Percentiles rank a stretch among this genome's conserved stretches.
Conservation (phyloP, 1,284 basidiomycete genomes). For the Rhodofomes roseus region DNA sequence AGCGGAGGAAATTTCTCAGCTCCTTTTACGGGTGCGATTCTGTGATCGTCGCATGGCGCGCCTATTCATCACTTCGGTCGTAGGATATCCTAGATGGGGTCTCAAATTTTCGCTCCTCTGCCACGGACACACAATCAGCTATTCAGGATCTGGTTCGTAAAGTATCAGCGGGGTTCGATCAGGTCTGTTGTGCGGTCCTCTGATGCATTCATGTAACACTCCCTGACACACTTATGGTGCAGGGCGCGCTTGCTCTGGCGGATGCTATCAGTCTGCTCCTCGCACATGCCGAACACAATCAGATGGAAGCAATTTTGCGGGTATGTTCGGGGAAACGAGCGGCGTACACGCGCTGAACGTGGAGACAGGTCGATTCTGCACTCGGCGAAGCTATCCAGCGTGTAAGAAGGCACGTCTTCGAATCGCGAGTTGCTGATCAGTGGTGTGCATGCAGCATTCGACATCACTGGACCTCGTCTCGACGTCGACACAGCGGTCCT, state of each 20-base stretch:
- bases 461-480: slow-evolving; percentile 2
- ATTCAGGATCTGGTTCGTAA: slow-evolving; percentile 17
- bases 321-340: neutral
- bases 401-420: neutral
- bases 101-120: slow-evolving; percentile 21
- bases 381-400: neutral
- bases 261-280: neutral
- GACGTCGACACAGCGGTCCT: slow-evolving; percentile 7
- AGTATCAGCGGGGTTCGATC: slow-evolving; percentile 10
- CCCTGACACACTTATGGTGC: neutral
- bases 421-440: neutral
- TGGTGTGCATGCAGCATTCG: slow-evolving; percentile 7
- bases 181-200: slow-evolving; percentile 7
- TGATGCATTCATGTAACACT: too few relatives aligned
- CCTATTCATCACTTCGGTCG: neutral
- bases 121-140: slow-evolving; percentile 17
- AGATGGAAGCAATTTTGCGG: slow-evolving; percentile 4
- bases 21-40: slow-evolving; percentile 26
- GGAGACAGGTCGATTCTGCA: slow-evolving; percentile 2
- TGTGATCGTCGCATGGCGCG: neutral
- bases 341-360: neutral
- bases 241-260: neutral
- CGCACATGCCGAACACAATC: neutral
- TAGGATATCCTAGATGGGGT: slow-evolving; percentile 29
- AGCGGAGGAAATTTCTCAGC: slow-evolving; percentile 24